phyloP scores from a whole-genome alignment of 768 basidiomycete genomes.

The Cytidiella melzeri region DNA sequence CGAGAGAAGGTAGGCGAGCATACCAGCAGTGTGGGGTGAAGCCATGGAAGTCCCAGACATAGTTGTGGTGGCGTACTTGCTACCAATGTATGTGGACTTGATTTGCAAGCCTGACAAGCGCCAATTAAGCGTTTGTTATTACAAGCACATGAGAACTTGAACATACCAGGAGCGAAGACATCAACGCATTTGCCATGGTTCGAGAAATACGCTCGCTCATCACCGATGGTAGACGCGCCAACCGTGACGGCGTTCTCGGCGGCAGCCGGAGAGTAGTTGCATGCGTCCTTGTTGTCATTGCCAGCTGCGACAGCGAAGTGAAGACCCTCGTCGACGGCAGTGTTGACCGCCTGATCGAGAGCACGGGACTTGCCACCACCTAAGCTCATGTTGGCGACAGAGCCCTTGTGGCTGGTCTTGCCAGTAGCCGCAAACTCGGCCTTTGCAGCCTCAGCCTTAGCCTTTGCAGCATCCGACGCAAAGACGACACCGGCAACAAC shows the following conservation, averaged over 20 bases:
- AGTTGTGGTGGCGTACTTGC: slow-evolving; percentile 53
- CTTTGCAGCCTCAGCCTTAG: slow-evolving; percentile 53
- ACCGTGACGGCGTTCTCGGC: slow-evolving; percentile 91
- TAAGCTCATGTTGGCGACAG: slow-evolving; percentile 95
- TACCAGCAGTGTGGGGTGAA: slow-evolving; percentile 85
- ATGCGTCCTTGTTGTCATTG: slow-evolving; percentile 85
- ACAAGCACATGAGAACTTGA: not conserved
- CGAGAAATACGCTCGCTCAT: slow-evolving; percentile 87
- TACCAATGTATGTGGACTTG: slow-evolving; percentile 77
- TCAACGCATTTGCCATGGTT: slow-evolving; percentile 91
- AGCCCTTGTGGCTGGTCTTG: slow-evolving; percentile 84
- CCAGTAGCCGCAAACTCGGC: slow-evolving; percentile 68
- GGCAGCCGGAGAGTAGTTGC: slow-evolving; percentile 87
- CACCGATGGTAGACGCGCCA: slow-evolving; percentile 79
- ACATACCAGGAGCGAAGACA: slow-evolving; percentile 77
- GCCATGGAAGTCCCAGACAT: slow-evolving; percentile 95
- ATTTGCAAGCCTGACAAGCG: slow-evolving; percentile 89
- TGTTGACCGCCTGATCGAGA: slow-evolving; percentile 81
- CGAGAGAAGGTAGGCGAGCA: slow-evolving; percentile 88
- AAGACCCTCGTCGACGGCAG: slow-evolving; percentile 75
- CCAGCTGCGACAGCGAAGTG: slow-evolving; percentile 97
- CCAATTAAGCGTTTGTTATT: not conserved
- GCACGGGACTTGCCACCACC: slow-evolving; percentile 90
- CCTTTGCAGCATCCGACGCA: slow-evolving; percentile 51
- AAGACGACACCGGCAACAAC: slow-evolving; percentile 85